A percentile compares a stretch with the other conserved stretches of the same genome.
Evolutionary conservation across 306 rosid species (phyloP).

Genomic region (Malus sylvestris): DNA sequence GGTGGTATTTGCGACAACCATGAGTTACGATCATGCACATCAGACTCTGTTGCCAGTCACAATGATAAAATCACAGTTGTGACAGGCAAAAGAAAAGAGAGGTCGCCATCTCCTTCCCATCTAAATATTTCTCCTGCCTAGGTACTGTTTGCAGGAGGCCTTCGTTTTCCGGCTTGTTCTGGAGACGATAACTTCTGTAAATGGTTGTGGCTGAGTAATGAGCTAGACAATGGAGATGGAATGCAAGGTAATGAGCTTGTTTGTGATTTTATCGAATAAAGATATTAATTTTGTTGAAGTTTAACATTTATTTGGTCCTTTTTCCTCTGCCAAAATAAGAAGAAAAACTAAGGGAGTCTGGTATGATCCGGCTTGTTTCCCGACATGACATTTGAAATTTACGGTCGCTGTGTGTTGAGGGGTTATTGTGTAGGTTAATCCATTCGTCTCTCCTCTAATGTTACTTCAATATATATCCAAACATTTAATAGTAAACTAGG

Average conservation of each 20-base stretch:
- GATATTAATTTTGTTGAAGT: neutral
- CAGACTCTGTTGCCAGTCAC: slow-evolving; percentile 2
- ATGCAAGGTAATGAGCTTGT: neutral
- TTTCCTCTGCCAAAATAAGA: no score
- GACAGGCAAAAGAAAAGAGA: slow-evolving; percentile 70
- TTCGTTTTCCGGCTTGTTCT: neutral
- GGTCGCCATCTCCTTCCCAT: slow-evolving; percentile 40
- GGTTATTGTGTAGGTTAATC: neutral
- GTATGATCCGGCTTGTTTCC: no score
- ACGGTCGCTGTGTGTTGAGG: neutral
- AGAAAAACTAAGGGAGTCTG: no score
- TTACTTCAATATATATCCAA: no score
- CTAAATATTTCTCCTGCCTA: neutral
- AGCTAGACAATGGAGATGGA: neutral
- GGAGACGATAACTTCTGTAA: neutral
- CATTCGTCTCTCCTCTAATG: neutral
- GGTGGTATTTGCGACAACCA: neutral
- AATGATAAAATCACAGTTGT: slow-evolving; percentile 13
- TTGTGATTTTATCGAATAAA: neutral
- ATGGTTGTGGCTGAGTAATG: neutral
- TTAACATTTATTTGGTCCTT: neutral
- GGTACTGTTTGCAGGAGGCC: neutral
- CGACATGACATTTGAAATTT: neutral
- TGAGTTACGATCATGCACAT: slow-evolving; percentile 1
- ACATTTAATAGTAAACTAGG: no score